Conservation (phyloP, 1,139 yeast genomes). For the Petasospora rhodanensis region DNA sequence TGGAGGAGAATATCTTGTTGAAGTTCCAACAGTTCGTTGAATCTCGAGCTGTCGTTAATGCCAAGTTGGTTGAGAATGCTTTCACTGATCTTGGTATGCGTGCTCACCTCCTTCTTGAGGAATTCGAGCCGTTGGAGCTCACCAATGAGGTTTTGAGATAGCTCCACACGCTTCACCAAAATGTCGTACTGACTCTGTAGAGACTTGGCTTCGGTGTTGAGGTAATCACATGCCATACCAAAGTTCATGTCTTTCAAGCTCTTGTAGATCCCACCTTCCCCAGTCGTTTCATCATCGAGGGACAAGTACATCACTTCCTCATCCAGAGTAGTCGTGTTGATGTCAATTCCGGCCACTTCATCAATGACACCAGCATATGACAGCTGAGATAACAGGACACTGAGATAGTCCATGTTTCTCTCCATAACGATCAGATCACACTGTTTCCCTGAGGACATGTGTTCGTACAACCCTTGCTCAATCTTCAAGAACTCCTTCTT, state of each 20-base stretch:
- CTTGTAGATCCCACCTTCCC: slow-evolving; percentile 9
- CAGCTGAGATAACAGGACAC: slow-evolving; percentile 71
- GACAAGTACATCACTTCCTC: slow-evolving; percentile 25
- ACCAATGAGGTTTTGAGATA: slow-evolving; percentile 65
- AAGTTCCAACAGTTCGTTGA: slow-evolving; percentile 56
- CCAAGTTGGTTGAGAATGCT: slow-evolving; percentile 39
- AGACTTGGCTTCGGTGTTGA: slow-evolving; percentile 65
- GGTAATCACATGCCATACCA: slow-evolving; percentile 69
- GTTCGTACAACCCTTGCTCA: slow-evolving; percentile 22
- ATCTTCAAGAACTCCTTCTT: slow-evolving; percentile 23
- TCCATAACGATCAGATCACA: slow-evolving; percentile 72
- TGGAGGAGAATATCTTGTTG: slow-evolving; percentile 69
- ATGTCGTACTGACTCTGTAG: slow-evolving; percentile 65
- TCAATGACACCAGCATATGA: slow-evolving; percentile 81
- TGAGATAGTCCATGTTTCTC: slow-evolving; percentile 65
- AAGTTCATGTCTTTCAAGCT: slow-evolving; percentile 56
- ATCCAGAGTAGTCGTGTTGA: slow-evolving; percentile 41
- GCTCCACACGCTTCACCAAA: slow-evolving; percentile 53
- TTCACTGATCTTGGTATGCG: slow-evolving; percentile 77
- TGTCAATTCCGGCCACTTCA: slow-evolving; percentile 55
- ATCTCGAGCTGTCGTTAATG: slow-evolving; percentile 33
- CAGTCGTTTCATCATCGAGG: slow-evolving; percentile 17
- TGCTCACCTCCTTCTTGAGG: slow-evolving; percentile 63
- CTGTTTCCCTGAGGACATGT: slow-evolving; percentile 28
- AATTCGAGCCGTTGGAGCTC: slow-evolving; percentile 64